Percentiles rank a stretch among this genome's conserved stretches.
Conservation (phyloP, 2,329 filamentous ascomycete species). For the Tolypocladium album region DNA sequence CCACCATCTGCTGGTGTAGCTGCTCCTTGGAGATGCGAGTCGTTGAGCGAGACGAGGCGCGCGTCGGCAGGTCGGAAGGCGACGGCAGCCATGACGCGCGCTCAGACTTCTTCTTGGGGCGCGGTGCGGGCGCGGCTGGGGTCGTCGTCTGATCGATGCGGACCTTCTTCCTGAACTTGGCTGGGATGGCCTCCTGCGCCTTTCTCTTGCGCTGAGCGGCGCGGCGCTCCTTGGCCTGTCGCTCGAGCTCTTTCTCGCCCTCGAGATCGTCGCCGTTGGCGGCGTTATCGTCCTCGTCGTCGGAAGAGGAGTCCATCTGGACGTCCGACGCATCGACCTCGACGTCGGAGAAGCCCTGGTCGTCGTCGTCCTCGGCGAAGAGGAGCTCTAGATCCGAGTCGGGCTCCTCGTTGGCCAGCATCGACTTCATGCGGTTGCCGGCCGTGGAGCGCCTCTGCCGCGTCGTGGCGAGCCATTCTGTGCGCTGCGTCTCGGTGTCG, state of each 20-base stretch:
- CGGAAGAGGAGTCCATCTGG: slow-evolving; percentile 75
- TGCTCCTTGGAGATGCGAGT: slow-evolving; percentile 50
- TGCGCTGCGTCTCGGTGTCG: slow-evolving; percentile 21
- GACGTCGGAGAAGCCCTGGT: slow-evolving; percentile 59
- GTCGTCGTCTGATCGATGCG: slow-evolving; percentile 51
- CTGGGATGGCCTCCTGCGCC: slow-evolving; percentile 61
- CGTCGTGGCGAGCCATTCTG: slow-evolving; percentile 63
- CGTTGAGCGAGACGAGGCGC: slow-evolving; percentile 46
- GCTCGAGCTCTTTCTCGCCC: slow-evolving; percentile 80
- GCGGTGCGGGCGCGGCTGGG: slow-evolving; percentile 30
- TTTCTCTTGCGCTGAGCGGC: slow-evolving; percentile 68
- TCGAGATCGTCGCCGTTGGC: slow-evolving; percentile 56
- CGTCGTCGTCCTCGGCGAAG: slow-evolving; percentile 64
- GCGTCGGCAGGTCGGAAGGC: slow-evolving; percentile 41
- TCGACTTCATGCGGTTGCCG: slow-evolving; percentile 70
- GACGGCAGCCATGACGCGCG: slow-evolving; percentile 48
- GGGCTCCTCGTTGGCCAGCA: slow-evolving; percentile 65
- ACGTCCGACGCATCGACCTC: slow-evolving; percentile 62
- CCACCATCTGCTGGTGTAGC: slow-evolving; percentile 60
- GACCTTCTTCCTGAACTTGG: slow-evolving; percentile 63
- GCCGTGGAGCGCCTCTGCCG: slow-evolving; percentile 71
- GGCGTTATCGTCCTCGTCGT: slow-evolving; percentile 67
- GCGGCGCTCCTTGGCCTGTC: slow-evolving; percentile 58
- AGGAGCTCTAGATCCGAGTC: slow-evolving; percentile 60
- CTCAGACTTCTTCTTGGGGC: slow-evolving; percentile 51